Base-by-base conservation (phyloP, 768 basidiomycete genomes). In the Tulasnella sp. region DNA sequence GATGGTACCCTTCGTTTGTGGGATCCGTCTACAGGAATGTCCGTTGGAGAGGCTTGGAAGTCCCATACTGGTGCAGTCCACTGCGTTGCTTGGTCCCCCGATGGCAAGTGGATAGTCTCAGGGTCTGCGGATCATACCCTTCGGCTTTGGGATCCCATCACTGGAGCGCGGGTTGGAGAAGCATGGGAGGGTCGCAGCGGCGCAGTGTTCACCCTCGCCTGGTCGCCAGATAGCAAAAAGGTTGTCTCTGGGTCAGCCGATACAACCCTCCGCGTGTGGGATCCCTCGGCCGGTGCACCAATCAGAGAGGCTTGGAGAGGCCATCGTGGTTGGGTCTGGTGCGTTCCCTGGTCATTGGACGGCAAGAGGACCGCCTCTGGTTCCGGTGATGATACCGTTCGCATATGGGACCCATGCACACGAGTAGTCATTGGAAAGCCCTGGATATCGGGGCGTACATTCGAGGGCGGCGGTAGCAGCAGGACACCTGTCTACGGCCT, bases 1-100 rank as follows among this genome's bases (percentile, higher is more conserved):
- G 54, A 56, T 23, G 11, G 44, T 8, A 56, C 54, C 15, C 11
- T 56, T 44, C 17, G 34, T 38, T 4, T 56, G 19, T 56, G 54
- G 54, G 93, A 98, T 66, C 86, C 89, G 61, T 78, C 89, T 65
- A 48, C 7, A 7, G 10, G 66, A 66, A 1, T 23, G 51, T 27
- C 53, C 24, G 26, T 61, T 43, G 34, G 30, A 21, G 29, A 38
- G 2, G 58, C 55, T 27, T 34, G 65, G 17, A 38, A 52, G 43
- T 64, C 61, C 23, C 68, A 68, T 58, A 64, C 61, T 4, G 54
- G 55, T 21, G 61, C 52, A 2, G 64, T 70, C 38, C 59, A 32
- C 2, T 67, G 66, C 1, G 55, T 68, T 38, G 38, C 61, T 7
- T 65, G 64, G 42, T 69, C 69, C n/a, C 34, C 34, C 15, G 34